Percentiles rank a stretch among this genome's conserved stretches.
Conservation (phyloP, 306 rosid genomes). For the Cotoneaster glaucophyllus region DNA sequence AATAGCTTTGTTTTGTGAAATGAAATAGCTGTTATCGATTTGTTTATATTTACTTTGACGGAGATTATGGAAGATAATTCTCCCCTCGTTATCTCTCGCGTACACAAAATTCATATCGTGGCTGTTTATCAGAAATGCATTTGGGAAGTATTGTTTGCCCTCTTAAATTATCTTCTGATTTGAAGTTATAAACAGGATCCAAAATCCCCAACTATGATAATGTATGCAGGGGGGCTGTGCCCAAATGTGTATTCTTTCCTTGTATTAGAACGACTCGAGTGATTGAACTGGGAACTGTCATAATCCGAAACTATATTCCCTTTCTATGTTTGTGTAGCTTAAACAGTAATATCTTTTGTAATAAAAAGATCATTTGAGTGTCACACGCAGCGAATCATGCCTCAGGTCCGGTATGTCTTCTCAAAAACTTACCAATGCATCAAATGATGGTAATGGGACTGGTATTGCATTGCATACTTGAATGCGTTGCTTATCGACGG, state of each 20-base stretch:
- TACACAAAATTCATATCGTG: neutral
- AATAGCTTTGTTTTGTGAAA: conserved; percentile 9
- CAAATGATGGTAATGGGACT: too few relatives aligned
- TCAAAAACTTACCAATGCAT: too few relatives aligned
- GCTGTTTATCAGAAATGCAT: neutral
- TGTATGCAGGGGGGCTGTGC: too few relatives aligned
- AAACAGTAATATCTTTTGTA: neutral
- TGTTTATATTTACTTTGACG: neutral
- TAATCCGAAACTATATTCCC: neutral
- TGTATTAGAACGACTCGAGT: too few relatives aligned
- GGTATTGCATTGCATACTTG: too few relatives aligned
- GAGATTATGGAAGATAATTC: neutral
- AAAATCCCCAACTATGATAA: too few relatives aligned
- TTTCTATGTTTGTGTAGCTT: neutral
- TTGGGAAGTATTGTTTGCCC: too few relatives aligned
- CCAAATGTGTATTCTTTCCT: too few relatives aligned
- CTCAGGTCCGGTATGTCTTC: neutral
- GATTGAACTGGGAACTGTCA: too few relatives aligned
- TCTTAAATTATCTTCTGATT: too few relatives aligned
- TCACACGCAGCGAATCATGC: neutral
- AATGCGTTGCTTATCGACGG: neutral
- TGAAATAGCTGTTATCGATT: neutral
- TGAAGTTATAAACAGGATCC: too few relatives aligned
- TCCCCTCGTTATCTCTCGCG: neutral
- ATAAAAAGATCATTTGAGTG: neutral